These are phyloP conservation scores for Cubamyces lactineus DNA, from an alignment of 768 basidiomycete species.

Conservation along the genomic window DNA sequence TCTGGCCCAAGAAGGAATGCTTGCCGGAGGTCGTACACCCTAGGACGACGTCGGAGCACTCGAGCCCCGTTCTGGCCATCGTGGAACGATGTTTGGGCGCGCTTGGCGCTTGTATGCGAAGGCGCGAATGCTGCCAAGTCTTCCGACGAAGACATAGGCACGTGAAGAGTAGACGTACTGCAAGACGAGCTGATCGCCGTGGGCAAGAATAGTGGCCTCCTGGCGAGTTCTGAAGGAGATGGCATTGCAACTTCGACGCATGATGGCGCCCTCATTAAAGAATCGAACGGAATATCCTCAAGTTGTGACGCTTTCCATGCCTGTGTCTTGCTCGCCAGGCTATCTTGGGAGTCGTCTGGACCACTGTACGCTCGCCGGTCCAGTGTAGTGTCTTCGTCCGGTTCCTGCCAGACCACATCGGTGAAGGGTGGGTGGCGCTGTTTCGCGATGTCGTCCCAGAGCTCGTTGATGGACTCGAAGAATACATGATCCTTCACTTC, in stretches of 20 bases:
- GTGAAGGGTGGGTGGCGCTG: conserved; percentile 13
- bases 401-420: conserved; percentile 6
- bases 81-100: not conserved
- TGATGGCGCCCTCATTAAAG: not conserved
- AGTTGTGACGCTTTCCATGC: conserved; percentile 8
- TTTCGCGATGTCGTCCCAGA: conserved; percentile 21
- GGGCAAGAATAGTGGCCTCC: not conserved
- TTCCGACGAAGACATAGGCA: no score
- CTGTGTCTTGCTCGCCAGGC: not conserved
- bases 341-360: conserved; percentile 11
- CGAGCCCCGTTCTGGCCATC: not conserved
- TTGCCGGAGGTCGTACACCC: conserved; percentile 18
- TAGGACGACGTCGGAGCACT: conserved; percentile 17
- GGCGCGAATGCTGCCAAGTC: no score
- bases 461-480: conserved; percentile 11
- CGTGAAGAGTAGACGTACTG: not conserved
- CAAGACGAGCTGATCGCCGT: not conserved
- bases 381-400: conserved; percentile 14
- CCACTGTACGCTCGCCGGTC: conserved; percentile 21
- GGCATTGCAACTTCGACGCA: not conserved
- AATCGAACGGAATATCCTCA: conserved; percentile 12
- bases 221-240: not conserved
- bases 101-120: no score
- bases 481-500: conserved; percentile 11
- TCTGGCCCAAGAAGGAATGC: conserved; percentile 11